Evolutionary conservation across 2,329 filamentous ascomycete genomes (phyloP), one percentile per base, ranked within the genome.

Genomic region (Paracoccidioides lutzii): DNA sequence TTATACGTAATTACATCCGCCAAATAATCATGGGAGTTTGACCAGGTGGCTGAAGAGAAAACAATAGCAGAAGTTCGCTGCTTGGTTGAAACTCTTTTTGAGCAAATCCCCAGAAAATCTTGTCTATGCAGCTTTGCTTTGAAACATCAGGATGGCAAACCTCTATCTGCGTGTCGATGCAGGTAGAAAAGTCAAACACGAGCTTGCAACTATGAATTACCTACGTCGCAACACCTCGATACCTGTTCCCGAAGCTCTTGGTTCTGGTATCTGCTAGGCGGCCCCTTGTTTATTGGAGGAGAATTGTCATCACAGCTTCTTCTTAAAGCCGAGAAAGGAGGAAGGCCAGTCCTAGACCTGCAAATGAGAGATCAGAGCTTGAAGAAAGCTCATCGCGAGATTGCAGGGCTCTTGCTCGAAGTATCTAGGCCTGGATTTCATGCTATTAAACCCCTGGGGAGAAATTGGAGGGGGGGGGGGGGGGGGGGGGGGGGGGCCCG

Each of bases 131-230:
- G 53, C 58, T n/a, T 66, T 35, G 63, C 63, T 54, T 56, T 55
- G 42, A 54, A 52, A 22, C 59, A 66, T 55, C 57, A 60, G 7
- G 58, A 60, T 44, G 55, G 62, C 15, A 61, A 53, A 42, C 58
- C 61, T 8, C 57, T 55, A 9, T 58, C 57, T 40, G 63, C 62
- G 14, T 61, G 58, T 22, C 60, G 53, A 50, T 59, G 63, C 64
- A 61, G 40, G 57, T 59, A 45, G 65, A 68, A 58, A 69, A 69
- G 60, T 66, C 33, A 55, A 61, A 8, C 58, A 66, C 54, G 65
- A 69, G 57, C 60, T 67, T 32, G 55, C 61, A 15, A 57, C 63
- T 9, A 61, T 67, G 58, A 41, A 57, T 44, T 69, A 64, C 40
- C 43, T 69, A 40, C 57, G 55, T 32, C 56, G 61, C 33, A 55